Conservation (phyloP, 2,329 filamentous ascomycete genomes). For the Aspergillus sp. region DNA sequence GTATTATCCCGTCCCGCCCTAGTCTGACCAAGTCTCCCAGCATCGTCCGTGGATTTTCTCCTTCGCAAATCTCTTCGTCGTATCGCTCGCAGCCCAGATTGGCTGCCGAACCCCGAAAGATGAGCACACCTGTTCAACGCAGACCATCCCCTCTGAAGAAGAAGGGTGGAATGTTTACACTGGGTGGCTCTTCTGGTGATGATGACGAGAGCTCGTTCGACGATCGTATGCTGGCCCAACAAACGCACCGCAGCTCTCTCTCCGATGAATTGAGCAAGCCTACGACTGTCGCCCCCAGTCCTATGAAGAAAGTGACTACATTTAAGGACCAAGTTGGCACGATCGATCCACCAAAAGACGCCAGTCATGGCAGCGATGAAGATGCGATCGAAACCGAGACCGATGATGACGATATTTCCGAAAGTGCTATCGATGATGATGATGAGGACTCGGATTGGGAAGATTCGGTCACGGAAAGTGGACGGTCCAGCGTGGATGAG, state of each 20-base stretch:
- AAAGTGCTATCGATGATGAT: constrained; percentile 74
- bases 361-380: constrained; percentile 44
- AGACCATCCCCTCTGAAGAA: constrained; percentile 51
- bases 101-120: constrained; percentile 42
- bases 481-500: constrained; percentile 74
- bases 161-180: constrained; percentile 59
- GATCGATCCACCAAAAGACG: constrained; percentile 44
- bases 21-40: constrained; percentile 56
- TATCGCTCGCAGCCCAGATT: constrained; percentile 57
- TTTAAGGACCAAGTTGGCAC: constrained; percentile 72
- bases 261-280: constrained; percentile 48
- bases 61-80: constrained; percentile 63
- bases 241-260: constrained; percentile 47
- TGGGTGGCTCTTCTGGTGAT: constrained; percentile 81
- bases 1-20: constrained; percentile 31
- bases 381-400: constrained; percentile 55
- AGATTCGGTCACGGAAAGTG: constrained; percentile 70
- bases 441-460: constrained; percentile 58
- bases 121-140: constrained; percentile 57
- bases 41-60: constrained; percentile 80
- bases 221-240: constrained; percentile 50
- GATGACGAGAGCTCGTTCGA: constrained; percentile 72
- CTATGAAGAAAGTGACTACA: constrained; percentile 68
- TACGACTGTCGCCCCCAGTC: constrained; percentile 15
- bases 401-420: constrained; percentile 60